These are phyloP conservation scores for Cytidiella melzeri DNA, from an alignment of 768 basidiomycete species.

Conservation along the genomic window DNA sequence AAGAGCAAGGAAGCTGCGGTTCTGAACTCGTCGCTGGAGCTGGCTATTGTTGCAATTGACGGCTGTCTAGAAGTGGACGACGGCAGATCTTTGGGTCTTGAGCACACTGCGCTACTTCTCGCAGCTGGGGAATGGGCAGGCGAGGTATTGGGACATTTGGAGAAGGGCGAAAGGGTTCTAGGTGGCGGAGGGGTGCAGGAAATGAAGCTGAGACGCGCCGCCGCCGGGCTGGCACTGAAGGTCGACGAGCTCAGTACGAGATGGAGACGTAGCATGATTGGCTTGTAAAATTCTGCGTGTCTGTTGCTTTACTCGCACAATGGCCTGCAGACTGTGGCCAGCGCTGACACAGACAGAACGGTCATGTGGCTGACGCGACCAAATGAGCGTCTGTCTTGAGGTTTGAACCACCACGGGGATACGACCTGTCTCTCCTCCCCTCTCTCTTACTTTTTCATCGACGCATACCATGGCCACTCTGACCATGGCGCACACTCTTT, in stretches of 20 bases:
- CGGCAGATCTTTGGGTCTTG: constrained; percentile 67
- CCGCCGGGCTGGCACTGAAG: constrained; percentile 78
- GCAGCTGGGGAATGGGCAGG: constrained; percentile 79
- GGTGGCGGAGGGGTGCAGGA: constrained; percentile 65
- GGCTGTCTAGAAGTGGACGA: constrained; percentile 69
- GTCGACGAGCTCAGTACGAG: constrained; percentile 64
- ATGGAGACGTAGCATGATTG: constrained; percentile 64
- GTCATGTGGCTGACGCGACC: constrained; percentile 16
- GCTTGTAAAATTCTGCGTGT: constrained; percentile 22
- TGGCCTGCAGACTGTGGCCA: too few relatives aligned
- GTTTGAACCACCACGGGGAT: constrained; percentile 1
- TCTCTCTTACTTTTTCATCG: constrained; percentile 1
- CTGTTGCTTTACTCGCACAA: too few relatives aligned
- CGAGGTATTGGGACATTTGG: constrained; percentile 55
- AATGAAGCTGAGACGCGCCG: constrained; percentile 54
- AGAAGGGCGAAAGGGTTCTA: constrained; percentile 53
- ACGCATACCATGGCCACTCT: constrained; percentile 10
- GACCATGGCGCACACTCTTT: constrained; percentile 22
- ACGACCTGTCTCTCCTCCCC: too few relatives aligned
- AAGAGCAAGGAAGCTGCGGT: constrained; percentile 60
- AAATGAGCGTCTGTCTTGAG: constrained; percentile 2
- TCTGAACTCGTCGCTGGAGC: constrained; percentile 68
- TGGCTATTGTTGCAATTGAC: constrained; percentile 72
- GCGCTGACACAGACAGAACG: constrained; percentile 2
- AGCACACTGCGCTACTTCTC: constrained; percentile 66